These are phyloP conservation scores for Ensete glaucum DNA, from an alignment of 176 grass and related monocot species.

Conservation along the genomic window DNA sequence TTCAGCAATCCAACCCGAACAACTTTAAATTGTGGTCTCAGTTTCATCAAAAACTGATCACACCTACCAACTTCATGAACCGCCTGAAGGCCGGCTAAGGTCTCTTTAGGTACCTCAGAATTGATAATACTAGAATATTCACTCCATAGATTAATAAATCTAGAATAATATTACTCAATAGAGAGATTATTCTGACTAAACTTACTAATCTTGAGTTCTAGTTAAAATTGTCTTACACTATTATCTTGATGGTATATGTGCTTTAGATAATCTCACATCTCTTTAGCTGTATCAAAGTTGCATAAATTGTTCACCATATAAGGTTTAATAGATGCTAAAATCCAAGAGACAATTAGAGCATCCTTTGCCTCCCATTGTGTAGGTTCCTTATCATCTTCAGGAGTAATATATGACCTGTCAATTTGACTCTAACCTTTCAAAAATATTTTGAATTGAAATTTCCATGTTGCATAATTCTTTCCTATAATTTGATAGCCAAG, in stretches of 20 bases:
- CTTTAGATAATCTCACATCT: background rate
- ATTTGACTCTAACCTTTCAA: background rate
- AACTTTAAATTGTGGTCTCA: background rate
- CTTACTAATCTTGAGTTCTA: too few relatives aligned
- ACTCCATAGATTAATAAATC: background rate
- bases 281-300: background rate
- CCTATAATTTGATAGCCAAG: background rate
- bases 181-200: too few relatives aligned
- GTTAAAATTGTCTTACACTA: background rate
- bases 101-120: background rate
- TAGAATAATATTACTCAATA: background rate
- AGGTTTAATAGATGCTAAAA: background rate
- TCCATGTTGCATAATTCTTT: conserved; percentile 2
- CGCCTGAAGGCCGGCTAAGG: background rate
- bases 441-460: background rate
- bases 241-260: background rate
- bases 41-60: background rate
- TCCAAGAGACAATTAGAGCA: background rate
- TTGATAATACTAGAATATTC: background rate
- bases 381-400: background rate
- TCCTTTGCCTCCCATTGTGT: background rate
- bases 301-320: background rate
- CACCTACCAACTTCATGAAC: background rate
- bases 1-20: background rate
- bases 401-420: background rate